Percentiles rank a stretch among this genome's conserved stretches.
Conservation (phyloP, 2,329 filamentous ascomycete genomes). For the Pestalotiopsis sp. region DNA sequence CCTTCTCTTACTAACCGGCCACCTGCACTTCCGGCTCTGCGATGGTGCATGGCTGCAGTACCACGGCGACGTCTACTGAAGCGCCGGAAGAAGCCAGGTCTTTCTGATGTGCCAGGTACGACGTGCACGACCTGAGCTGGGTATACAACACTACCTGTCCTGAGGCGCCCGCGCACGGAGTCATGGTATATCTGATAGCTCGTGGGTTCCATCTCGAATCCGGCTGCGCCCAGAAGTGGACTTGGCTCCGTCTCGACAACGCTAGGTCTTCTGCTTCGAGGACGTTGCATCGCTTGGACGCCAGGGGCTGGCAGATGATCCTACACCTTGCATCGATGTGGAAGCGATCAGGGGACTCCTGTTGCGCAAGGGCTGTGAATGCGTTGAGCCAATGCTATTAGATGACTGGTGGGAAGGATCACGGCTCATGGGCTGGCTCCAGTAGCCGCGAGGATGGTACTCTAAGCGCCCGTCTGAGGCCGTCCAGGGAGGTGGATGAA, state of each 20-base stretch:
- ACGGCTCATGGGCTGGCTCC: conserved; percentile 53
- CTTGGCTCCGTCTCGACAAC: conserved; percentile 49
- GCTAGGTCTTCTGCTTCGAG: conserved; percentile 34
- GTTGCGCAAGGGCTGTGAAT: conserved; percentile 14
- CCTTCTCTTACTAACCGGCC: background rate
- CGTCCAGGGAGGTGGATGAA: conserved; percentile 27
- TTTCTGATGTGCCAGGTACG: background rate
- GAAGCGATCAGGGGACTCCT: conserved; percentile 4
- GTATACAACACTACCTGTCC: conserved; percentile 3
- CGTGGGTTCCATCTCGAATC: conserved; percentile 26
- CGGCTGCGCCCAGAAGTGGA: conserved; percentile 31
- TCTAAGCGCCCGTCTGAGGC: conserved; percentile 20
- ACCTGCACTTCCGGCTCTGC: conserved; percentile 14
- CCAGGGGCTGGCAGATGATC: conserved; percentile 19
- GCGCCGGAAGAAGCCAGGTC: conserved; percentile 11
- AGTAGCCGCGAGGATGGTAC: conserved; percentile 40
- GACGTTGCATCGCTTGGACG: conserved; percentile 28
- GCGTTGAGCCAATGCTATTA: conserved; percentile 28
- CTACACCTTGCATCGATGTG: conserved; percentile 12
- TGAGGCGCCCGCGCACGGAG: conserved; percentile 18
- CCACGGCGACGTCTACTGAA: conserved; percentile 5
- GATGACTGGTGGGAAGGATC: conserved; percentile 44
- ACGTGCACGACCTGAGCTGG: background rate
- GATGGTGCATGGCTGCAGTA: background rate
- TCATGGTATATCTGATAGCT: conserved; percentile 31